Evolutionary conservation across 352 stramenopile species (phyloP), one percentile per base, ranked within the genome.

Genomic region (Pythium rishiriense): DNA sequence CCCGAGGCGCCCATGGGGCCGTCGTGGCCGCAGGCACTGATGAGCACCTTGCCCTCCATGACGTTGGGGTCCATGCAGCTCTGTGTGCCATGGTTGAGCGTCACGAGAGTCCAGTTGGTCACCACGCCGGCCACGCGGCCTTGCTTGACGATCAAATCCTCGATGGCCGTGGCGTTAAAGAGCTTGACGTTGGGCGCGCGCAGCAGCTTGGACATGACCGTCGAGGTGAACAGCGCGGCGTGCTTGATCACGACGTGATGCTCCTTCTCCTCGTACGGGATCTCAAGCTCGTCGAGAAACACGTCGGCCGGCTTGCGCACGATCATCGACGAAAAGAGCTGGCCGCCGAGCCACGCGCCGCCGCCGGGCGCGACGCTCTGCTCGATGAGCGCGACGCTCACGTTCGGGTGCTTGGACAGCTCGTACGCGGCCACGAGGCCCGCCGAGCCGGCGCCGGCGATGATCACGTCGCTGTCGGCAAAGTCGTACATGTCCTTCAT

Each of bases 401-500:
- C 70, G 49, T 75, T 76, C 39, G 76, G 76, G 68, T 83, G 66
- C 74, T 88, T 88, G 53, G 76, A 84, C 11, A 88, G 58, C 64
- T 88, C 79, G 61, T 88, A 88, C 19, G 79, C 79, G 14, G 76
- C 76, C 26, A 81, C 78, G 26, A 88, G 68, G 5, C 79, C 79
- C 10, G 79, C 79, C 46, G 76, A 86, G 7, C 79, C 79, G n/a
- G 79, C 79, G 43, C 79, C 79, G 22, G 76, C 76, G 45, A 88
- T 88, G 75, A 88, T 83, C 15, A 88, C 71, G 51, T 88, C 79
- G 51, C 74, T 82, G 68, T 88, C 79, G 46, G 79, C 79, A 70
- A 81, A 86, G 66, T 85, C 76, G 75, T 88, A 85, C 76, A 88
- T 73, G 64, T 88, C 79, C 76, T 88, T 88, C 72, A 88, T 84